Evolutionary conservation across 2,329 filamentous ascomycete genomes (phyloP), one percentile per base, ranked within the genome.

Genomic region (Neonectria faginata): DNA sequence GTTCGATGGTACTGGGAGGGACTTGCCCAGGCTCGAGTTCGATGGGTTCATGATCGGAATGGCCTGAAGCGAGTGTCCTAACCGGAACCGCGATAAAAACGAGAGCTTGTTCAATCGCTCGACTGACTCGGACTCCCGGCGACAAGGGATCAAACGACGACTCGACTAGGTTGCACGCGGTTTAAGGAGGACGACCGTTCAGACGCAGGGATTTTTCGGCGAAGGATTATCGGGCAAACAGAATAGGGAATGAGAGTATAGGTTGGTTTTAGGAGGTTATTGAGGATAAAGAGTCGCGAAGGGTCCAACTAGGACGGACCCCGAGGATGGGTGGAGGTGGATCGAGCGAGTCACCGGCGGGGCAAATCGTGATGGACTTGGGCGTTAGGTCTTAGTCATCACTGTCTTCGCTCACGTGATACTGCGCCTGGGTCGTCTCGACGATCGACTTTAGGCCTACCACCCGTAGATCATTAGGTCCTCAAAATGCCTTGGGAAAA

Each of bases 21-120:
- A 82, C 80, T 88, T 88, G 78, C 84, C 85, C 79, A 74, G 60
- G 66, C 60, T 74, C 29, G 74, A 65, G 61, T 73, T 77, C 55
- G 74, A 74, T 52, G 76, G 63, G 70, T 73, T 80, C 79, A 80
- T 80, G 60, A 70, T 75, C 67, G 65, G 56, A 29, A 33, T n/a
- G 22, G 27, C 14, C 22, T 51, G 53, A 18, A 31, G 27, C 3
- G 47, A 22, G 20, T 53, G 18, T 16, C 18, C 45, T 58, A 44
- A 57, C 29, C 42, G 47, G 20, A 27, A 27, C 25, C 41, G 52
- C 20, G 60, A 61, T 57, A 42, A 58, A 59, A 54, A 58, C 36
- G 53, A 60, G 16, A 20, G 52, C 42, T 50, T 60, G 42, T 20
- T 60, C 58, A 69, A 65, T 64, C 48, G 45, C 48, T 59, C 54